Evolutionary conservation across 192 early-diverging fungal species (phyloP).

Genomic region (Chytriomyces sp.): DNA sequence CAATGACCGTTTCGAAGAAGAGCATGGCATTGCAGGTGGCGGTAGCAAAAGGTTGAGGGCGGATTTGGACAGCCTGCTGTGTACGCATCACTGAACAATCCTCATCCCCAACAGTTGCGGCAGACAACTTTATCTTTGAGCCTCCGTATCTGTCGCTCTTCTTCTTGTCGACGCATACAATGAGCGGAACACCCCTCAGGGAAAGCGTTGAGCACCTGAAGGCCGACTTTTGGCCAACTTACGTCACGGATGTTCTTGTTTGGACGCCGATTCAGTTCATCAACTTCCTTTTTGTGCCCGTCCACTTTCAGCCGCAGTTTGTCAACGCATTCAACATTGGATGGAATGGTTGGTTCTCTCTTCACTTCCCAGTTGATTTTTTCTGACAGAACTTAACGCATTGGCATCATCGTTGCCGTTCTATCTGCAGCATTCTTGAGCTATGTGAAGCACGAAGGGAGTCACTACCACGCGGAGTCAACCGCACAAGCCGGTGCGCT

Average conservation of each 20-base stretch:
- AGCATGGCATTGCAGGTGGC: slow-evolving; percentile 42
- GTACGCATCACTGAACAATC: background rate
- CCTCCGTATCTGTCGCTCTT: slow-evolving; percentile 48
- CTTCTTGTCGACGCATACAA: slow-evolving; percentile 42
- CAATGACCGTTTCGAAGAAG: slow-evolving; percentile 28
- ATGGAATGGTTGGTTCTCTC: slow-evolving; percentile 28
- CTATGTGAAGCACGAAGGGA: slow-evolving; percentile 29
- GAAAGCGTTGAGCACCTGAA: slow-evolving; percentile 36
- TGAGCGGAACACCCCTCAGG: slow-evolving; percentile 31
- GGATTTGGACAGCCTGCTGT: background rate
- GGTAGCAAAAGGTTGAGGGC: slow-evolving; percentile 39
- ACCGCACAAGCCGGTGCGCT: background rate
- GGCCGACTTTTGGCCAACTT: slow-evolving; percentile 43
- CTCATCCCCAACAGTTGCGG: slow-evolving; percentile 10
- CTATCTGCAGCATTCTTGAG: slow-evolving; percentile 17
- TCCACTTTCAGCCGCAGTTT: slow-evolving; percentile 45
- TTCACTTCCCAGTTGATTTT: background rate
- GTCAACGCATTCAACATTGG: slow-evolving; percentile 33
- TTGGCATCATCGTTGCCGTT: background rate
- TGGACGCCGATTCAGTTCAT: slow-evolving; percentile 51
- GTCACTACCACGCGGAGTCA: slow-evolving; percentile 11
- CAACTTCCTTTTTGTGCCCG: slow-evolving; percentile 46
- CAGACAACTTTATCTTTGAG: slow-evolving; percentile 49
- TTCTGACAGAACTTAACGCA: background rate
- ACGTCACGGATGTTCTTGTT: slow-evolving; percentile 42